phyloP scores from a whole-genome alignment of 352 stramenopile species.

The Phytopythium vexans region DNA sequence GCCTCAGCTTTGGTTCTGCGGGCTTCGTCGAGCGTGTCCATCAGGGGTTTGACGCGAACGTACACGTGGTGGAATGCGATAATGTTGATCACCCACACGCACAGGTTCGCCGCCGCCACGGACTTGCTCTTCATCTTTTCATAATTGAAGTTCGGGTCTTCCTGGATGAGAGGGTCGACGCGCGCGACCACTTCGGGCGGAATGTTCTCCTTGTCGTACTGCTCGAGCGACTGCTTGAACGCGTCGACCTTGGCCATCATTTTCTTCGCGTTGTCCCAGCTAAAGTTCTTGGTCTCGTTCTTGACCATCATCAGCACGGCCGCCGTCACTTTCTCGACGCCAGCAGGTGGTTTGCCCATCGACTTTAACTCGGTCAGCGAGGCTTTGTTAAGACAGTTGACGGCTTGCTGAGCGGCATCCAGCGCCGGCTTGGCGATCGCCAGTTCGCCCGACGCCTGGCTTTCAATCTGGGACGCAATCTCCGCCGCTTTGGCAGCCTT shows the following conservation, averaged over 20 bases:
- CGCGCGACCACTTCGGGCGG: slow-evolving; percentile 79
- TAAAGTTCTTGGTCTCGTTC: slow-evolving; percentile 92
- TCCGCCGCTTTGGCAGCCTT: slow-evolving; percentile 73
- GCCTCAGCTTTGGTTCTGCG: slow-evolving; percentile 69
- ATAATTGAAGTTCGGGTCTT: slow-evolving; percentile 91
- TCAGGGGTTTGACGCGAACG: slow-evolving; percentile 93
- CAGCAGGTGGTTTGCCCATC: slow-evolving; percentile 83
- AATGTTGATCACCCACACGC: slow-evolving; percentile 94
- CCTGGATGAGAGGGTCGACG: slow-evolving; percentile 79
- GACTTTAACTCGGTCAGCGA: slow-evolving; percentile 87
- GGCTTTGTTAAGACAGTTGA: slow-evolving; percentile 89
- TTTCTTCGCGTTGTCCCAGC: slow-evolving; percentile 94
- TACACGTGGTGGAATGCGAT: slow-evolving; percentile 92
- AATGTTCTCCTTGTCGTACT: slow-evolving; percentile 92
- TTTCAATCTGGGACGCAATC: slow-evolving; percentile 60
- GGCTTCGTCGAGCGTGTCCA: slow-evolving; percentile 89
- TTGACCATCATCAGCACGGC: slow-evolving; percentile 92
- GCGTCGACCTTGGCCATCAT: slow-evolving; percentile 95
- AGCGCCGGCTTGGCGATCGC: slow-evolving; percentile 80
- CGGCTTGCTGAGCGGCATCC: slow-evolving; percentile 77
- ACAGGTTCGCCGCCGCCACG: slow-evolving; percentile 87
- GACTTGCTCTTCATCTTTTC: slow-evolving; percentile 95
- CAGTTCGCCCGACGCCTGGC: slow-evolving; percentile 67
- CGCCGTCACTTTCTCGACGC: slow-evolving; percentile 89
- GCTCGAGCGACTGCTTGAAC: slow-evolving; percentile 89